Evolutionary conservation across 495 filamentous ascomycete genomes (phyloP).

Genomic region (Penicillium cosmopolitanum): DNA sequence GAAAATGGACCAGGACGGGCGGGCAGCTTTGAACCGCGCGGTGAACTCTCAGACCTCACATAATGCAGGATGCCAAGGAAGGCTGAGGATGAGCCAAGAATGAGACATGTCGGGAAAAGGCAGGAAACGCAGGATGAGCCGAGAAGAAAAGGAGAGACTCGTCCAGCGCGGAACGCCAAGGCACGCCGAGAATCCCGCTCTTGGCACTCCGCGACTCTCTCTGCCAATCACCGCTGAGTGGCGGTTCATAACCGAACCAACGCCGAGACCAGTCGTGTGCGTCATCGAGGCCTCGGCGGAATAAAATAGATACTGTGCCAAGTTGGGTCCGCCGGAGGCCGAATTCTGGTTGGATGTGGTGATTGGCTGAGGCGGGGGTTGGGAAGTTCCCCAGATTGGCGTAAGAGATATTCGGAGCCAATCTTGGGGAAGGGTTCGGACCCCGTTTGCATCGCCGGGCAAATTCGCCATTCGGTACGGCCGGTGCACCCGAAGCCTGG

Average conservation of each 20-base stretch:
- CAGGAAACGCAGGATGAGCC: background rate
- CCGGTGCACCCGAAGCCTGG: constrained; percentile 1
- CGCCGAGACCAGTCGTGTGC: constrained; percentile 34
- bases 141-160: constrained; percentile 14
- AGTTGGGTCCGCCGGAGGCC: constrained; percentile 19
- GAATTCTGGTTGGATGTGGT: constrained; percentile 10
- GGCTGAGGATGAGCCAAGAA: constrained; percentile 29
- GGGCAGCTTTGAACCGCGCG: constrained; percentile 33
- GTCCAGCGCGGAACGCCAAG: constrained; percentile 20
- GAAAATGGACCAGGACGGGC: constrained; percentile 14
- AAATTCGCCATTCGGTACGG: constrained; percentile 22
- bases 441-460: constrained; percentile 10
- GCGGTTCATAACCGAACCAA: constrained; percentile 23
- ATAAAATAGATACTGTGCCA: constrained; percentile 14
- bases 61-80: constrained; percentile 33
- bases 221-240: constrained; percentile 23
- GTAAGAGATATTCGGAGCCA: constrained; percentile 15
- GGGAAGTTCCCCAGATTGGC: constrained; percentile 19
- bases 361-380: constrained; percentile 15
- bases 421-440: background rate
- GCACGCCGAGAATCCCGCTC: constrained; percentile 37
- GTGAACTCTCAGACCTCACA: constrained; percentile 31
- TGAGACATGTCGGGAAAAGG: constrained; percentile 12
- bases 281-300: constrained; percentile 26
- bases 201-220: constrained; percentile 34